Evolutionary conservation across 441 rosid species (phyloP).

Genomic region (Populus hybrid): DNA sequence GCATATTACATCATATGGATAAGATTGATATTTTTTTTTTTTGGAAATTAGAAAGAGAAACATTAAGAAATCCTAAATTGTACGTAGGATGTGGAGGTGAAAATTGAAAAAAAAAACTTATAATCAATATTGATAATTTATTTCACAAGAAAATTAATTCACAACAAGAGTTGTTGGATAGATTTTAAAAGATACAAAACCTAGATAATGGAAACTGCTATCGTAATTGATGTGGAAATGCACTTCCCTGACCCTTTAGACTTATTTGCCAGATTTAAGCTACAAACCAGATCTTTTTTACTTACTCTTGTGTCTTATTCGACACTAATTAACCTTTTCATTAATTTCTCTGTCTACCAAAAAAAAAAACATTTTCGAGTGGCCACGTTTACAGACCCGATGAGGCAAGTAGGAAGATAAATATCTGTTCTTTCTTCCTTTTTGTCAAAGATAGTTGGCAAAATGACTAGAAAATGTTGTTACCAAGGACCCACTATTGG

Average conservation of each 20-base stretch:
- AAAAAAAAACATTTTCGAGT: neutral
- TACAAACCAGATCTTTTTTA: neutral
- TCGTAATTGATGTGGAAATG: neutral
- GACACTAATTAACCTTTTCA: neutral
- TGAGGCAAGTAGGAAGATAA: neutral
- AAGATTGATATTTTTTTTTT: no score
- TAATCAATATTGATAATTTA: no score
- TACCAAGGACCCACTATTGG: neutral
- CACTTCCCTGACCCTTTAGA: neutral
- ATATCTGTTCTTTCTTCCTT: neutral
- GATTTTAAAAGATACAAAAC: neutral
- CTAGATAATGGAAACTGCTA: neutral
- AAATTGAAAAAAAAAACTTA: no score
- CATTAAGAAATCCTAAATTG: no score
- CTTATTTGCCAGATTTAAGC: neutral
- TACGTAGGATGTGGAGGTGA: no score
- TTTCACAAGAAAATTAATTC: neutral
- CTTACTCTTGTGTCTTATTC: neutral
- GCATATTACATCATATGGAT: no score
- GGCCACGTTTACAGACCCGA: neutral
- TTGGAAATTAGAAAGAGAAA: no score
- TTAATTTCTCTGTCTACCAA: neutral
- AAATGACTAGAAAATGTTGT: neutral
- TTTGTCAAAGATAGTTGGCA: neutral
- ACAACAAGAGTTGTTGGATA: neutral